Conservation (phyloP, 208 protist genomes). For the Leptomonas seymouri region DNA sequence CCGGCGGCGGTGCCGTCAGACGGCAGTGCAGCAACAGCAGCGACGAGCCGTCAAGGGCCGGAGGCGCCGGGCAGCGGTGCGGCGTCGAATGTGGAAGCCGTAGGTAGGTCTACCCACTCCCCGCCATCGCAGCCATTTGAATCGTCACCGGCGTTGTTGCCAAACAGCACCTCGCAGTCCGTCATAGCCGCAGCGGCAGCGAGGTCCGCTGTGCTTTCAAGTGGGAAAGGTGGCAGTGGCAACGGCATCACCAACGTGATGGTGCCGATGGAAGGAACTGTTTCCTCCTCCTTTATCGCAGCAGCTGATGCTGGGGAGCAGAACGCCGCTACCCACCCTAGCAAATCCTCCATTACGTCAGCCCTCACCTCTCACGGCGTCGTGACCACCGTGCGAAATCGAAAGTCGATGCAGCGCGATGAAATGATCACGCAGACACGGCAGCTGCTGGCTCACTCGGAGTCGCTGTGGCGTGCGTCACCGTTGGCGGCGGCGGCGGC, state of each 20-base stretch:
- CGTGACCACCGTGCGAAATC: slow-evolving; percentile 14
- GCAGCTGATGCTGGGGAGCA: neutral
- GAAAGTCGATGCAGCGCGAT: slow-evolving; percentile 13
- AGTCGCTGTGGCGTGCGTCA: slow-evolving; percentile 31
- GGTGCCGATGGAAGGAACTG: neutral
- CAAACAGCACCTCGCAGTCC: neutral
- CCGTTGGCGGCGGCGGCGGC: neutral
- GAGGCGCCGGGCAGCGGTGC: too few species aligned
- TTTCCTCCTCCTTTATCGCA: neutral
- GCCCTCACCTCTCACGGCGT: neutral
- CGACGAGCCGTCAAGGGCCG: too few species aligned
- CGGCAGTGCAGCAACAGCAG: neutral
- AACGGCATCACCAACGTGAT: neutral
- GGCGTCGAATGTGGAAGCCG: neutral
- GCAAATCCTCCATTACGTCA: neutral
- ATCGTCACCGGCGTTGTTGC: neutral
- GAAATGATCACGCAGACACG: slow-evolving; percentile 24
- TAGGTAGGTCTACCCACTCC: neutral
- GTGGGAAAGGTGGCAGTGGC: neutral
- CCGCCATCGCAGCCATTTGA: slow-evolving; percentile 4
- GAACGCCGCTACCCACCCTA: neutral
- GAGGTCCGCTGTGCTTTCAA: neutral
- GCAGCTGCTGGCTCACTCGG: slow-evolving; percentile 31
- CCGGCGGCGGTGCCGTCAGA: neutral
- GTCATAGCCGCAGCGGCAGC: neutral